phyloP scores from a whole-genome alignment of 1,139 yeast species.

The Scheffersomyces quercinus region DNA sequence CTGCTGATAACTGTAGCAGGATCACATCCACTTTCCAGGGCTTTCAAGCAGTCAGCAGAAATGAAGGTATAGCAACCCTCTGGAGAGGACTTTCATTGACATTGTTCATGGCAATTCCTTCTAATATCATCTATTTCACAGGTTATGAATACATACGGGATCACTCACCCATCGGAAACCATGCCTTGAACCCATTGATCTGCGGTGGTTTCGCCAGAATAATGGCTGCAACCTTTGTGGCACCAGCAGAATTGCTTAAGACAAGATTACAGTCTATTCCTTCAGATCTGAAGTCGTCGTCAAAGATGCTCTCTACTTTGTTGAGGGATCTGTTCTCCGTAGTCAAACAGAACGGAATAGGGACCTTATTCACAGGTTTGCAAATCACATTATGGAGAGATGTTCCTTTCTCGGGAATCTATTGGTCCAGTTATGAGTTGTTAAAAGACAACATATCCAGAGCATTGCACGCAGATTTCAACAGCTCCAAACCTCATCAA shows the following conservation, averaged over 20 bases:
- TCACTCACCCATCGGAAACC: constrained; percentile 57
- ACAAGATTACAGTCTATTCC: constrained; percentile 90
- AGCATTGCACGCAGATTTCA: constrained; percentile 26
- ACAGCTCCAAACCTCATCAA: constrained; percentile 5
- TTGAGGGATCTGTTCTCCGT: constrained; percentile 58
- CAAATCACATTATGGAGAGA: constrained; percentile 93
- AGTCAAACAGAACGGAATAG: constrained; percentile 57
- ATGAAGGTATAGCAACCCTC: constrained; percentile 75
- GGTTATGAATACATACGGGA: constrained; percentile 89
- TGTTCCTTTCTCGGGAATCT: constrained; percentile 93
- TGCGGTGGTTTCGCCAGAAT: constrained; percentile 88
- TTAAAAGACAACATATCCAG: constrained; percentile 29
- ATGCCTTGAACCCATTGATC: constrained; percentile 66
- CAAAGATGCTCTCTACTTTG: constrained; percentile 46
- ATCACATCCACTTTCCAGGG: constrained; percentile 72
- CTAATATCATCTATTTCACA: constrained; percentile 90
- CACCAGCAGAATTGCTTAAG: constrained; percentile 85
- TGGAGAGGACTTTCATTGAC: constrained; percentile 92
- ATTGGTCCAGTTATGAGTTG: constrained; percentile 84
- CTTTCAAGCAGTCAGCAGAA: constrained; percentile 57
- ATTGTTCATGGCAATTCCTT: constrained; percentile 85
- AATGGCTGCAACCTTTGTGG: constrained; percentile 78
- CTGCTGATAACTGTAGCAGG: constrained; percentile 33
- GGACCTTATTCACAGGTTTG: constrained; percentile 78
- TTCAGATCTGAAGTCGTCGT: constrained; percentile 23